Conservation (phyloP, 2,329 filamentous ascomycete species). For the Lachnellula subtilissima region DNA sequence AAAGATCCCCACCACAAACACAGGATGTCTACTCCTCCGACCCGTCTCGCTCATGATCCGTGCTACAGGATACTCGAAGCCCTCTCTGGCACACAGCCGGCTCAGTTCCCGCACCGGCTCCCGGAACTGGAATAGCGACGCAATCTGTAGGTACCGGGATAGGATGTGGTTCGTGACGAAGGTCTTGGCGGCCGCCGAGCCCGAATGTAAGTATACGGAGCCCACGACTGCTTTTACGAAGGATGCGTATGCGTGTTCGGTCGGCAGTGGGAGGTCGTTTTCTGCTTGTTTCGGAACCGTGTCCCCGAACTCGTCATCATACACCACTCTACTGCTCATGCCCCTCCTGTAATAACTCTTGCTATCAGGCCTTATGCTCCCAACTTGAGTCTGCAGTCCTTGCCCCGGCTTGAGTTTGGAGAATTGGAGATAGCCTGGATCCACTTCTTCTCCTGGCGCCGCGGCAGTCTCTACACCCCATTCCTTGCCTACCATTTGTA, state of each 20-base stretch:
- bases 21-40: slow-evolving; percentile 74
- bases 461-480: slow-evolving; percentile 93
- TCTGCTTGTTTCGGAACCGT: slow-evolving; percentile 30
- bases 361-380: slow-evolving; percentile 48
- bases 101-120: slow-evolving; percentile 79
- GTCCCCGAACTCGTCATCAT: slow-evolving; percentile 83
- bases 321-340: slow-evolving; percentile 70
- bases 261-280: slow-evolving; percentile 23
- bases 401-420: slow-evolving; percentile 42
- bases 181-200: slow-evolving; percentile 68
- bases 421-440: slow-evolving; percentile 86
- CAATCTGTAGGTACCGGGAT: slow-evolving; percentile 70
- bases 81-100: slow-evolving; percentile 79
- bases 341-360: slow-evolving; percentile 57
- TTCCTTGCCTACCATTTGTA: slow-evolving; percentile 69
- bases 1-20: slow-evolving; percentile 92
- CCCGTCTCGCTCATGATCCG: slow-evolving; percentile 89
- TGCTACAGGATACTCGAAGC: slow-evolving; percentile 82
- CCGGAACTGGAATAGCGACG: slow-evolving; percentile 76
- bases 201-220: slow-evolving; percentile 79
- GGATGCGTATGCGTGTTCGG: slow-evolving; percentile 56
- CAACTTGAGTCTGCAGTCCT: slow-evolving; percentile 44
- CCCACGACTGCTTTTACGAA: slow-evolving; percentile 83
- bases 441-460: slow-evolving; percentile 83
- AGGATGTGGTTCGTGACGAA: slow-evolving; percentile 85